Conservation (phyloP, 768 basidiomycete species). For the Termitomyces sp. region DNA sequence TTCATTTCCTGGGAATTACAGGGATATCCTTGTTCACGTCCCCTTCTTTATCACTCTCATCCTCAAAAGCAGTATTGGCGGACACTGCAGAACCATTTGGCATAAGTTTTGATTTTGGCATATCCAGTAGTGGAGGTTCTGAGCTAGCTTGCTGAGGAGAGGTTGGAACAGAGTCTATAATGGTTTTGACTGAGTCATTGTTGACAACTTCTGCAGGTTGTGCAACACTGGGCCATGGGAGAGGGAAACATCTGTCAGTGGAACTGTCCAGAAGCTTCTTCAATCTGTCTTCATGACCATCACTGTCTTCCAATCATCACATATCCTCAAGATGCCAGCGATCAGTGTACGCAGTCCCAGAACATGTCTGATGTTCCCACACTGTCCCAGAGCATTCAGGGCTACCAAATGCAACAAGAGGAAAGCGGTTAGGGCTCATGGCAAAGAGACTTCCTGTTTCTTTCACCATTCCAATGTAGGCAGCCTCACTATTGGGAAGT, state of each 20-base stretch:
- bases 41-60: no score
- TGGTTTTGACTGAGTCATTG: slow-evolving; percentile 4
- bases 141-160: not conserved
- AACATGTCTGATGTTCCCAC: slow-evolving; percentile 9
- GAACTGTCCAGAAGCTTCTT: no score
- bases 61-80: slow-evolving; percentile 30
- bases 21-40: slow-evolving; percentile 24
- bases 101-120: not conserved
- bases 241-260: slow-evolving; percentile 19
- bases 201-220: no score
- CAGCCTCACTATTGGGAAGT: slow-evolving; percentile 57
- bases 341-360: slow-evolving; percentile 24
- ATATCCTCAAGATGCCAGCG: slow-evolving; percentile 61
- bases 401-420: slow-evolving; percentile 69
- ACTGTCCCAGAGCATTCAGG: slow-evolving; percentile 15
- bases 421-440: slow-evolving; percentile 77
- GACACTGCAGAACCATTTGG: slow-evolving; percentile 4
- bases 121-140: not conserved
- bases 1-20: no score
- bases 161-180: not conserved
- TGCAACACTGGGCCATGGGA: slow-evolving; percentile 5
- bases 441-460: no score
- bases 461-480: slow-evolving; percentile 80
- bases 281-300: no score
- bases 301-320: no score